Evolutionary conservation across 1,139 yeast genomes (phyloP), one percentile per base, ranked within the genome.

Genomic region (Suhomyces bokatorum): DNA sequence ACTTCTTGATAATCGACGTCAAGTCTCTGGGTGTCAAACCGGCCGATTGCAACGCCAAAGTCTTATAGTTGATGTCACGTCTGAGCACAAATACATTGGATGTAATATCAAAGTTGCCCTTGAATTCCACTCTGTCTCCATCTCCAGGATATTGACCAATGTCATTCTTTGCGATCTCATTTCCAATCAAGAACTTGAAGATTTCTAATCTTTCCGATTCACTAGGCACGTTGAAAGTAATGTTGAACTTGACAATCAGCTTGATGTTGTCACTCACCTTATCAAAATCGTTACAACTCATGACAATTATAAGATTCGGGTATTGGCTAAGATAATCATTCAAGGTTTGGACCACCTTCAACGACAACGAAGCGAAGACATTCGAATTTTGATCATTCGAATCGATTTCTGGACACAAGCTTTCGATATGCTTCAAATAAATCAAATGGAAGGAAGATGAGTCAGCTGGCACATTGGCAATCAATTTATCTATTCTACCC

Each of bases 1-100:
- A 84, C 50, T 77, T 78, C 31, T 80, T 76, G 13, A 89, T 79
- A 47, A 93, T 88, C 0, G 93, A 81, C 10, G 72, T 70, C 44
- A 93, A 69, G 62, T 93, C 98, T 26, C 87, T 75, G 6, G 98
- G 96, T 0, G 95, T 87, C 45, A 93, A 72, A 30, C 98, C 98
- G 1, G 98, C 98, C 42, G 96, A 87, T 56, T 89, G 96, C 43
- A 87, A 69, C 0, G 98, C 88, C 37, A 93, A 68, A 0, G 81
- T 69, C 5, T 73, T 69, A 10, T 79, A 58, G 10, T 81, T 76
- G 4, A 90, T 81, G 57, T 87, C 95, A 37, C 56, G 62, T 46
- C 79, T 59, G n/a, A 62, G 56, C 24, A 54, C 55, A 43, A 62
- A 68, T 11, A 59, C 61, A 28, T 55, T 57, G 2, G 54, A 50